These are phyloP conservation scores for Bremia lactucae DNA, from an alignment of 352 stramenopile species.

Conservation along the genomic window DNA sequence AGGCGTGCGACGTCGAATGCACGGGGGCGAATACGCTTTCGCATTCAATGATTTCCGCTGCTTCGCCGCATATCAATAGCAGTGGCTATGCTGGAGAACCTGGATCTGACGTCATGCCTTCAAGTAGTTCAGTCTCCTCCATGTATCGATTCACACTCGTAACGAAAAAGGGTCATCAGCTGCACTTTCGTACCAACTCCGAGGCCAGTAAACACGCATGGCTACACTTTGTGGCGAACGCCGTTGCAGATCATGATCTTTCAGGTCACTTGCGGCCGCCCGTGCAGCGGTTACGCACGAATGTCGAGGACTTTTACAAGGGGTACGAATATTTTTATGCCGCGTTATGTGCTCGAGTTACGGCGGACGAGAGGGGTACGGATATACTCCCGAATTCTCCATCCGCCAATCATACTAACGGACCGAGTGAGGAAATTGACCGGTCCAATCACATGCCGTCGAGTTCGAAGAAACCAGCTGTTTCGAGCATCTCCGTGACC, in stretches of 20 bases:
- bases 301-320: slow-evolving; percentile 61
- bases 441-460: slow-evolving; percentile 13
- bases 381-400: slow-evolving; percentile 6
- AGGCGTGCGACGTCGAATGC: slow-evolving; percentile 57
- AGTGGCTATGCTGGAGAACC: background rate
- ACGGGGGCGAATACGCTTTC: background rate
- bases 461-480: slow-evolving; percentile 31
- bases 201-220: slow-evolving; percentile 72
- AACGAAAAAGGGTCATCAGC: slow-evolving; percentile 74
- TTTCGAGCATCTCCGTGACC: slow-evolving; percentile 32
- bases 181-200: slow-evolving; percentile 80
- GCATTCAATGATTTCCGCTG: background rate
- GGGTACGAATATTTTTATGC: slow-evolving; percentile 68
- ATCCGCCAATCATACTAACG: background rate
- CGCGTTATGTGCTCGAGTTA: slow-evolving; percentile 43
- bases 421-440: slow-evolving; percentile 15
- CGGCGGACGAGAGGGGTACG: slow-evolving; percentile 21
- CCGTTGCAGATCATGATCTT: slow-evolving; percentile 40
- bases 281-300: slow-evolving; percentile 29
- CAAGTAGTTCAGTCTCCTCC: slow-evolving; percentile 11
- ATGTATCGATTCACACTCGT: slow-evolving; percentile 73
- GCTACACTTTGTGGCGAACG: slow-evolving; percentile 66
- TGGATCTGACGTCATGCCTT: background rate
- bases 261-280: slow-evolving; percentile 18
- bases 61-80: slow-evolving; percentile 8